Evolutionary conservation across 2,329 filamentous ascomycete species (phyloP).

Genomic region (Fusarium sp.): DNA sequence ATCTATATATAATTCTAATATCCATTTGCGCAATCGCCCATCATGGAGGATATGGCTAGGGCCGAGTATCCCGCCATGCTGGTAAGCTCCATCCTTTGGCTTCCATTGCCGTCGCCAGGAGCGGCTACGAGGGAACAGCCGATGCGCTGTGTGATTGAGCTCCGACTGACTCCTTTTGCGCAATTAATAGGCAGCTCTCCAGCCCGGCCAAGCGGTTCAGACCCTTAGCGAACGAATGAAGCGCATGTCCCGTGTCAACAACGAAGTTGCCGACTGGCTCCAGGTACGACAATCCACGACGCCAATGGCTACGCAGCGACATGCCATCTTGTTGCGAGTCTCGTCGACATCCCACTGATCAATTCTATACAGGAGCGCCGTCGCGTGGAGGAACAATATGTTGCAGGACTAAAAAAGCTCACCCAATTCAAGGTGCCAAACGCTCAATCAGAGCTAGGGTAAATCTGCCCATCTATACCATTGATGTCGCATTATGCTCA

Average conservation of each 20-base stretch:
- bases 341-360: conserved; percentile 15
- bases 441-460: conserved; percentile 86
- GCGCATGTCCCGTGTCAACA: conserved; percentile 86
- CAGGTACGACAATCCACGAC: conserved; percentile 69
- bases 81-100: conserved; percentile 67
- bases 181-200: conserved; percentile 74
- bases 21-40: conserved; percentile 49
- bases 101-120: conserved; percentile 2
- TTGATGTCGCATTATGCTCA: conserved; percentile 26
- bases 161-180: conserved; percentile 35
- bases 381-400: conserved; percentile 91
- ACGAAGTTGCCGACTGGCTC: conserved; percentile 95
- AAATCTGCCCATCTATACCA: conserved; percentile 51
- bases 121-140: neutral
- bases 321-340: neutral
- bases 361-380: conserved; percentile 78
- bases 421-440: conserved; percentile 79
- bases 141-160: neutral
- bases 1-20: conserved; percentile 32
- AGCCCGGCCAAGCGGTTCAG: conserved; percentile 82
- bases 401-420: conserved; percentile 85
- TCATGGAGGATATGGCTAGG: conserved; percentile 82
- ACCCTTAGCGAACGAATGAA: conserved; percentile 88
- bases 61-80: conserved; percentile 94
- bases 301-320: conserved; percentile 18